phyloP scores from a whole-genome alignment of 2,329 filamentous ascomycete genomes.

The Cladosporium sp. region DNA sequence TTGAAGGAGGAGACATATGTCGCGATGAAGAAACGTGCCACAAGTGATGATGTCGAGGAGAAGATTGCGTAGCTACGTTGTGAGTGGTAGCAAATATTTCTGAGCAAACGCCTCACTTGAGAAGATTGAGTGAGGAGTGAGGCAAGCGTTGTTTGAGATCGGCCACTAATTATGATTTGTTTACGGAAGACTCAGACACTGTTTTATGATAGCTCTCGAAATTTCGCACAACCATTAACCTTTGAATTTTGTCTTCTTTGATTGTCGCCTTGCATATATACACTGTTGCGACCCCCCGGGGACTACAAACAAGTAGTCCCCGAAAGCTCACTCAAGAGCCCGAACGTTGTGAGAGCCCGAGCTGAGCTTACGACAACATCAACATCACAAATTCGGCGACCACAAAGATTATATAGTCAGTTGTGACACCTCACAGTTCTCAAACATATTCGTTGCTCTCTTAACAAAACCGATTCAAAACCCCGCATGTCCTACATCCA shows the following conservation, averaged over 20 bases:
- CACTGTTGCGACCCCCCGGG: neutral
- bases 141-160: neutral
- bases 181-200: neutral
- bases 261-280: no score
- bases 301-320: neutral
- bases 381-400: neutral
- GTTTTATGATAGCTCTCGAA: neutral
- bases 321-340: neutral
- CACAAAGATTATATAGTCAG: neutral
- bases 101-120: neutral
- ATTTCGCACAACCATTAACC: no score
- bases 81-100: neutral
- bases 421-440: neutral
- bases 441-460: neutral
- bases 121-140: neutral
- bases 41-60: neutral
- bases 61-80: neutral
- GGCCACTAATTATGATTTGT: neutral
- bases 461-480: neutral
- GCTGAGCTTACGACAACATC: neutral
- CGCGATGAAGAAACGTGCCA: neutral
- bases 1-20: constrained; percentile 11
- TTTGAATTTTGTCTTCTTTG: no score
- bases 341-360: neutral
- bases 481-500: neutral